Evolutionary conservation across 2,329 filamentous ascomycete genomes (phyloP).

Genomic region (Penicillium hesseltinei): DNA sequence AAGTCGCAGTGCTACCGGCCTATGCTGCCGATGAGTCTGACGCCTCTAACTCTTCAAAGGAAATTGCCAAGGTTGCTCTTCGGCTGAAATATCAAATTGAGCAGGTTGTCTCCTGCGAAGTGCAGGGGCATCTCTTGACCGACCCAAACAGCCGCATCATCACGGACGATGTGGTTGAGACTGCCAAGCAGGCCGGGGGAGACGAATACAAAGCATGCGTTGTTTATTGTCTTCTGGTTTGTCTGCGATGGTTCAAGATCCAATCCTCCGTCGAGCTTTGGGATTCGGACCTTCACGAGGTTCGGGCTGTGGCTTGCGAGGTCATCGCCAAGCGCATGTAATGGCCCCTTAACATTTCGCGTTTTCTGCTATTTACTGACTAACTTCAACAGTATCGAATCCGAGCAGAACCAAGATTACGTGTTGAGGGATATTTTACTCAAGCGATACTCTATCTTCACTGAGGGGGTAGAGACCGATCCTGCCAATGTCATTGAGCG

Average conservation of each 20-base stretch:
- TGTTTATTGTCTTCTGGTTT: conserved; percentile 77
- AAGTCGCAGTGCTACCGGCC: conserved; percentile 43
- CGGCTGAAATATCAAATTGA: conserved; percentile 89
- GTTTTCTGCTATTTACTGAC: conserved; percentile 3
- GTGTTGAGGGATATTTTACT: conserved; percentile 79
- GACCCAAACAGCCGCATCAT: conserved; percentile 81
- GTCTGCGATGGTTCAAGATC: conserved; percentile 71
- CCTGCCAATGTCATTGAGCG: conserved; percentile 90
- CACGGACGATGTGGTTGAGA: conserved; percentile 72
- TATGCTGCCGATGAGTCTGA: conserved; percentile 42
- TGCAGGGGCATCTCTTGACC: conserved; percentile 73
- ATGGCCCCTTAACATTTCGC: neutral
- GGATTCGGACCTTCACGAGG: conserved; percentile 80
- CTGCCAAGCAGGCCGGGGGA: conserved; percentile 78
- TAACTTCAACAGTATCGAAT: conserved; percentile 67
- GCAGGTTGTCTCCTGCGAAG: conserved; percentile 83
- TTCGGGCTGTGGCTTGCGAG: conserved; percentile 80
- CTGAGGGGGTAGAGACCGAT: conserved; percentile 67
- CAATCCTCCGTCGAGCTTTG: conserved; percentile 82
- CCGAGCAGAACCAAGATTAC: conserved; percentile 73
- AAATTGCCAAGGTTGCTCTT: conserved; percentile 86
- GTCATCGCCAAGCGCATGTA: conserved; percentile 79
- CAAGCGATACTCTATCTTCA: conserved; percentile 80
- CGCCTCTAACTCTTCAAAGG: conserved; percentile 69
- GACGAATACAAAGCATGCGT: conserved; percentile 73